phyloP scores from a whole-genome alignment of 1,284 basidiomycete species.

The Peniophora sp. region DNA sequence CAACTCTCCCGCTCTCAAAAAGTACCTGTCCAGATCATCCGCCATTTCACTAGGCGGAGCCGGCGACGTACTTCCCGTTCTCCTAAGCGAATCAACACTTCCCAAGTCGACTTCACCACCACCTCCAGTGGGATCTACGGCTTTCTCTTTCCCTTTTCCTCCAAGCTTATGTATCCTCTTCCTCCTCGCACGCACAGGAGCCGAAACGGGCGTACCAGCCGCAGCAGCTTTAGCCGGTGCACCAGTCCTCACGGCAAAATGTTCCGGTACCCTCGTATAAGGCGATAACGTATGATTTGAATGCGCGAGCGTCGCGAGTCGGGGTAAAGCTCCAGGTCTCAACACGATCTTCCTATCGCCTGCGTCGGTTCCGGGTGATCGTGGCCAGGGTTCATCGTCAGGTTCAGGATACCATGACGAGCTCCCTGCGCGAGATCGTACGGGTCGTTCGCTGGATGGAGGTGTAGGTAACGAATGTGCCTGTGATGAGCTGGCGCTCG shows the following conservation, averaged over 20 bases:
- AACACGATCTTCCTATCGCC: constrained; percentile 59
- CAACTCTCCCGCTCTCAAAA: constrained; percentile 30
- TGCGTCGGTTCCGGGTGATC: constrained; percentile 21
- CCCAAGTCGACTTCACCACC: background rate
- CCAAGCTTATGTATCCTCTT: constrained; percentile 72
- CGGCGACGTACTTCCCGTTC: constrained; percentile 22
- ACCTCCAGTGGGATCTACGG: constrained; percentile 1
- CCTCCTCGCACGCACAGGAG: constrained; percentile 65
- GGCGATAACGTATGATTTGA: constrained; percentile 90
- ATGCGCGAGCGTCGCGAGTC: constrained; percentile 75
- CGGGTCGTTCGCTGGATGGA: constrained; percentile 18
- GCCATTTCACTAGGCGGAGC: constrained; percentile 54
- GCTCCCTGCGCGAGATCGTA: constrained; percentile 22
- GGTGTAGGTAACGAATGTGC: constrained; percentile 22
- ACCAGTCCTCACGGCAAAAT: constrained; percentile 83
- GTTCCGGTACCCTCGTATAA: constrained; percentile 80
- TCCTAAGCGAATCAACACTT: background rate
- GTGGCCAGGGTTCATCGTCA: constrained; percentile 21
- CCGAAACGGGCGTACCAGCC: constrained; percentile 28
- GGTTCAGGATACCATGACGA: constrained; percentile 23
- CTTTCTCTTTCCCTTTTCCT: constrained; percentile 21
- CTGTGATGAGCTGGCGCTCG: constrained; percentile 23
- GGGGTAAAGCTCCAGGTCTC: constrained; percentile 64
- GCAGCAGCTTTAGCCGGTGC: constrained; percentile 26
- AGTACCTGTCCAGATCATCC: constrained; percentile 73